Base-by-base conservation (phyloP, 768 basidiomycete genomes). In the Cytidiella melzeri region DNA sequence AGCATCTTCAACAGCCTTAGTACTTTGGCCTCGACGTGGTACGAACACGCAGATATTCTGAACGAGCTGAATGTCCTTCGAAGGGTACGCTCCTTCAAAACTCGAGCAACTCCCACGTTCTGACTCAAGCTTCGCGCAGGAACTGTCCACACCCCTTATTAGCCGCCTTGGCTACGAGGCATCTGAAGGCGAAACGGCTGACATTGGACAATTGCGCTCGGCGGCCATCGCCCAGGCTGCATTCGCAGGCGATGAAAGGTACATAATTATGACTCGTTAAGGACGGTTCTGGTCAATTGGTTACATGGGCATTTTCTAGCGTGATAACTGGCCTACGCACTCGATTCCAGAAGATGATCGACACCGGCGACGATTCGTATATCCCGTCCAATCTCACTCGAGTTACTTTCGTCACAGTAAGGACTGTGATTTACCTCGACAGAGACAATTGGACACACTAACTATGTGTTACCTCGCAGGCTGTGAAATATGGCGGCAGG, bases 341-440 rank as follows among this genome's bases (percentile, higher is more conserved):
- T 21, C 83, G 89, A 48, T 97, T 96, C 71, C 68, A 71, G 28
- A 68, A 77, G 24, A 91, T 83, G 62, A 64, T 85, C 57, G 73
- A 79, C 51, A 87, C 81, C 12, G 79, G 80, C 6, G 87, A 95
- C 60, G 80, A 85, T 57, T 84, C 83, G 0, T 71, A 66, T 46
- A 89, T 98, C 55, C 89, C 91, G 5, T 76, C 81, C 23, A 94
- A 97, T 67, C 67, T 98, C 41, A 76, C 85, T 56, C 60, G 70
- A 24, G 67, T 74, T 37, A 79, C 79, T 37, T 83, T 73, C 64
- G 57, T 62, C 24, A 72, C 67, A 44, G 84, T 86, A 55, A 13
- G n/a, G n/a, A n/a, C n/a, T n/a, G n/a, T n/a, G n/a, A n/a, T n/a
- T n/a, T n/a, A n/a, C n/a, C n/a, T n/a, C n/a, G n/a, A n/a, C n/a